These are phyloP conservation scores for Barnettozyma populi DNA, from an alignment of 805 yeast species.

Conservation along the genomic window DNA sequence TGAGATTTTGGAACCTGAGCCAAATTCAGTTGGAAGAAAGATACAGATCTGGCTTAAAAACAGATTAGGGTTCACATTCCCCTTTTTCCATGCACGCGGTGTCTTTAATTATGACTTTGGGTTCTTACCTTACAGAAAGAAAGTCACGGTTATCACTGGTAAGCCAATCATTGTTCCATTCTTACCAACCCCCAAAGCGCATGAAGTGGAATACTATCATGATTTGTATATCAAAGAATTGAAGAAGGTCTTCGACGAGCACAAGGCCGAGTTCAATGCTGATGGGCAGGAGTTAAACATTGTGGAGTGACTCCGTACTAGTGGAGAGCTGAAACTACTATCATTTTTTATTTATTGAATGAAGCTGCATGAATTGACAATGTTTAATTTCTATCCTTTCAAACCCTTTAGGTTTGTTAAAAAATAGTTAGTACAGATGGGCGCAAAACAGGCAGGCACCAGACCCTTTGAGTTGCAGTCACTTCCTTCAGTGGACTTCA, in stretches of 20 bases:
- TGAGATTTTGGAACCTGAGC: conserved; percentile 41
- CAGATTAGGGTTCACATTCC: conserved; percentile 76
- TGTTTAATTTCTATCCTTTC: no score
- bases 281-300: conserved; percentile 17
- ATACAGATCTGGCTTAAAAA: conserved; percentile 71
- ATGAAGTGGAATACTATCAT: conserved; percentile 67
- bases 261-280: conserved; percentile 46
- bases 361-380: neutral
- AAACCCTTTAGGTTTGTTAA: no score
- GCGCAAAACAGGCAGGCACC: neutral
- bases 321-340: neutral
- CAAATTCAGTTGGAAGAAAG: conserved; percentile 41
- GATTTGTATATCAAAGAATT: conserved; percentile 60
- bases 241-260: conserved; percentile 55
- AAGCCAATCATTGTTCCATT: conserved; percentile 57
- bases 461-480: neutral
- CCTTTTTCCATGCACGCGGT: conserved; percentile 89
- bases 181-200: conserved; percentile 36
- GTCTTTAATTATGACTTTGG: conserved; percentile 92
- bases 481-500: no score
- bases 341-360: neutral
- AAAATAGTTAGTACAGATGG: no score
- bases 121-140: conserved; percentile 76
- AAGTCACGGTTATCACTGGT: conserved; percentile 73
- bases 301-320: conserved; percentile 17